Conservation (phyloP, 352 stramenopile genomes). For the Phytophthora capsici region DNA sequence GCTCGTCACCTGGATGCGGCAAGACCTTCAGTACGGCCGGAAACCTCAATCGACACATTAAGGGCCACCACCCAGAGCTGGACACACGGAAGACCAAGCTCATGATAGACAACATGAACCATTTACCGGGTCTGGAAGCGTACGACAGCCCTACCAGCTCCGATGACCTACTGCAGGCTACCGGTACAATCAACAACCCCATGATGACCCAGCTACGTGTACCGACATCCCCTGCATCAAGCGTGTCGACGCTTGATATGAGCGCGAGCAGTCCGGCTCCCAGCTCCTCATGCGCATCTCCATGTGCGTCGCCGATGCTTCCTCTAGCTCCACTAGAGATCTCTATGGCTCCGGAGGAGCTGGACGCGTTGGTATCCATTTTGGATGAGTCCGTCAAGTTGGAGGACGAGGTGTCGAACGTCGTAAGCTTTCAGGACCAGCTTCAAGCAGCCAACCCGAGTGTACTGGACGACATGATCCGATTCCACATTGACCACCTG, state of each 20-base stretch:
- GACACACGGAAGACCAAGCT: constrained; percentile 35
- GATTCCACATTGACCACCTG: constrained; percentile 47
- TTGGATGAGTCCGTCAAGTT: constrained; percentile 42
- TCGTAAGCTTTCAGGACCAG: constrained; percentile 4
- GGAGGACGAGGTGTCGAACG: constrained; percentile 4
- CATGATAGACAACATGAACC: constrained; percentile 16
- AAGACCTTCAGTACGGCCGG: constrained; percentile 70
- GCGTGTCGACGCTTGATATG: constrained; percentile 21
- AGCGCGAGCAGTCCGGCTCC: constrained; percentile 13
- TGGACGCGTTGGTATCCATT: constrained; percentile 50
- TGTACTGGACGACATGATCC: constrained; percentile 56
- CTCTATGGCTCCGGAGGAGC: constrained; percentile 33
- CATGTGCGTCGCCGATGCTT: constrained; percentile 9
- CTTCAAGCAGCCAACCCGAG: constrained; percentile 16
- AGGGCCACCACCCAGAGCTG: constrained; percentile 51
- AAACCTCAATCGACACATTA: constrained; percentile 70
- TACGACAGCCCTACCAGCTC: constrained; percentile 40
- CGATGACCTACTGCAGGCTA: constrained; percentile 23
- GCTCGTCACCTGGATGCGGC: constrained; percentile 43
- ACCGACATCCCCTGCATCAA: constrained; percentile 16
- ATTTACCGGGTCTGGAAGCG: constrained; percentile 12
- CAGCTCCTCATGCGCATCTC: constrained; percentile 25
- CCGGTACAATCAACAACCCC: neutral
- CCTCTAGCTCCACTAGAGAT: constrained; percentile 12
- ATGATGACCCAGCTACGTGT: constrained; percentile 14